Percentiles rank a stretch among this genome's conserved stretches.
These are phyloP conservation scores for Blastobotrys capitulatus DNA, from an alignment of 1,139 yeast species.

Conservation along the genomic window DNA sequence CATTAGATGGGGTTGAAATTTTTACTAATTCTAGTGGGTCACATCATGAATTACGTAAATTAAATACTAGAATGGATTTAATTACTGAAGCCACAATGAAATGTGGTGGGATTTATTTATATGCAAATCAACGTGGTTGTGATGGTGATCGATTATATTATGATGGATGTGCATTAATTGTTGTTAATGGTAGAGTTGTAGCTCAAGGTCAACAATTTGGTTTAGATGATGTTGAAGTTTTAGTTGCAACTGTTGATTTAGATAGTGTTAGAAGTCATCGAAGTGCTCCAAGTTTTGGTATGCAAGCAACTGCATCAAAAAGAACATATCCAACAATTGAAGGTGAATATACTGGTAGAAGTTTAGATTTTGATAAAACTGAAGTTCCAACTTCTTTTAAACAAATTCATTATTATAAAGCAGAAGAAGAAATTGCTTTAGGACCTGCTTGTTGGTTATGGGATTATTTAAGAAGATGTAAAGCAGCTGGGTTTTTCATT, in stretches of 20 bases:
- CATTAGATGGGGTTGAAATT: constrained; percentile 93
- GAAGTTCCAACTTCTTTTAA: constrained; percentile 52
- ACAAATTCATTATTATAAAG: constrained; percentile 58
- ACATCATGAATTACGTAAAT: constrained; percentile 89
- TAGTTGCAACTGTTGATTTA: constrained; percentile 87
- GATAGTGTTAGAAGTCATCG: constrained; percentile 87
- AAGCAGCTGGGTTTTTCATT: constrained; percentile 83
- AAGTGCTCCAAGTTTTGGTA: constrained; percentile 62
- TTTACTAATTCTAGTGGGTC: constrained; percentile 94
- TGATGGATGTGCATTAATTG: constrained; percentile 94
- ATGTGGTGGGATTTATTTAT: constrained; percentile 92
- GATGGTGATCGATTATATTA: constrained; percentile 96
- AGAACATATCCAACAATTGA: constrained; percentile 54
- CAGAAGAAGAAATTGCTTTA: constrained; percentile 93
- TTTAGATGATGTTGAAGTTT: constrained; percentile 83
- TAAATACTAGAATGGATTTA: constrained; percentile 75
- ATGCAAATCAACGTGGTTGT: constrained; percentile 94
- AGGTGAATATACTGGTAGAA: constrained; percentile 14
- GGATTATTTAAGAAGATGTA: constrained; percentile 91
- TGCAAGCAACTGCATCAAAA: constrained; percentile 51
- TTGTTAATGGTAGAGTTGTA: constrained; percentile 82
- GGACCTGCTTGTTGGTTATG: constrained; percentile 99
- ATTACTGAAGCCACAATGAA: constrained; percentile 90
- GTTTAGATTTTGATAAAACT: constrained; percentile 51
- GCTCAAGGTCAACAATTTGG: constrained; percentile 94